Conservation (phyloP, 2,329 filamentous ascomycete species). For the Colletotrichum sojae region DNA sequence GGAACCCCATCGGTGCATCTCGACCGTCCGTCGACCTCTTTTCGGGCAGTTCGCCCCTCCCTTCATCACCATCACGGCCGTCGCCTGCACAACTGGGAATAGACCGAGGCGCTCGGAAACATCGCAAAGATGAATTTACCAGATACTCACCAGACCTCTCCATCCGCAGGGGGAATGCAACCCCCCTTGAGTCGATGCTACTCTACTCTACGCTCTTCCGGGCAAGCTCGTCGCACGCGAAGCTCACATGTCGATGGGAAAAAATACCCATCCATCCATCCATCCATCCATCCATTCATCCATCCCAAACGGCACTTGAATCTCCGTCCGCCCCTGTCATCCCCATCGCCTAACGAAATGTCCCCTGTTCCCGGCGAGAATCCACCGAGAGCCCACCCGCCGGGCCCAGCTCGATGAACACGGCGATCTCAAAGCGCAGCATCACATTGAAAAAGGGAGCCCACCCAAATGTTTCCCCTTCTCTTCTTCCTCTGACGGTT, state of each 20-base stretch:
- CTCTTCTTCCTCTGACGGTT: not conserved
- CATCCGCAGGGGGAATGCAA: constrained; percentile 4
- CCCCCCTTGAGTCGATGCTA: constrained; percentile 18
- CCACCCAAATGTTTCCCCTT: not conserved
- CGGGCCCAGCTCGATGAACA: not conserved
- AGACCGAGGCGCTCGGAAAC: constrained; percentile 6
- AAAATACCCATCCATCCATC: not conserved
- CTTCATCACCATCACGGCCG: not conserved
- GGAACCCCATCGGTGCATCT: constrained; percentile 29
- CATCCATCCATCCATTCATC: constrained; percentile 4
- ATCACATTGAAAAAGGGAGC: constrained; percentile 20
- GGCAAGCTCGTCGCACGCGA: constrained; percentile 11
- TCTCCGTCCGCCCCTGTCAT: constrained; percentile 27
- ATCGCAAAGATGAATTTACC: not conserved
- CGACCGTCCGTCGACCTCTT: constrained; percentile 3
- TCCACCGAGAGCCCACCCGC: not conserved
- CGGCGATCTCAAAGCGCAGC: not conserved
- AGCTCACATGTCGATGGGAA: constrained; percentile 16
- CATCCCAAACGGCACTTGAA: constrained; percentile 29
- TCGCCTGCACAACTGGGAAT: too few relatives aligned
- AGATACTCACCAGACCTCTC: not conserved
- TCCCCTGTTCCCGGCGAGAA: not conserved
- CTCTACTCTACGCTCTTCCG: constrained; percentile 21
- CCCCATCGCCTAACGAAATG: not conserved
- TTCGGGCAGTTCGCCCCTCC: not conserved